Evolutionary conservation across 371 early-diverging fungal genomes (phyloP), one percentile per base, ranked within the genome.

Genomic region (Parasitella parasitica): DNA sequence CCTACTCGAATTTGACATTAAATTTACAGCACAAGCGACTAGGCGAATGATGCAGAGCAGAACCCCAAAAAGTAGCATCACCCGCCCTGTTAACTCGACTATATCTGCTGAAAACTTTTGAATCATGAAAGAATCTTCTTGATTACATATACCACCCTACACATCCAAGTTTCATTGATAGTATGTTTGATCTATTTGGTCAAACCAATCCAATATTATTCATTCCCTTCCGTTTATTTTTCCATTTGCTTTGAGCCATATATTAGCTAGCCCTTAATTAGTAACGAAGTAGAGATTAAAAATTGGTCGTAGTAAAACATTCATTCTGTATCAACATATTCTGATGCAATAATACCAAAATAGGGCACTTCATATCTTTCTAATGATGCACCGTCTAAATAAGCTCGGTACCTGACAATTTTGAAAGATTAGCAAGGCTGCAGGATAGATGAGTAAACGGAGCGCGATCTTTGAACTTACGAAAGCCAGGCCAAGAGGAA

Each of bases 311-410:
- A 22, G 22, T 43, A 43, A 20, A 43, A 22, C 24, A 13, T 46
- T 75, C 73, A 89, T 66, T 89, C 89, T 18, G 66, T 69, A 63
- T 89, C 88, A 1, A 85, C 85, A 83, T 85, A 89, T 54, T 78
- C 70, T 27, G 84, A 71, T 18, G 89, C 89, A 13, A 87, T 64
- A 32, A 56, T 49, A 18, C 89, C 89, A 63, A 87, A 65, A 56
- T 79, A 85, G 6, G 89, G 89, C 6, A 87, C 48, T 51, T 81
- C 74, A 41, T 81, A 86, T 46, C 89, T 76, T 39, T 84, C 86
- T 35, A 89, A 67, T 9, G 84, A 78, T 49, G 80, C 85, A 18
- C 83, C 82, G 62, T 88, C 86, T 57, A 78, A 65, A 72, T 88
- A 89, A 6, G 89, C 89, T 46, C 80, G 73, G 55, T 84, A 87